These are phyloP conservation scores for Arthrobotrys megalospora DNA, from an alignment of 2,329 filamentous ascomycete genomes.

Conservation along the genomic window DNA sequence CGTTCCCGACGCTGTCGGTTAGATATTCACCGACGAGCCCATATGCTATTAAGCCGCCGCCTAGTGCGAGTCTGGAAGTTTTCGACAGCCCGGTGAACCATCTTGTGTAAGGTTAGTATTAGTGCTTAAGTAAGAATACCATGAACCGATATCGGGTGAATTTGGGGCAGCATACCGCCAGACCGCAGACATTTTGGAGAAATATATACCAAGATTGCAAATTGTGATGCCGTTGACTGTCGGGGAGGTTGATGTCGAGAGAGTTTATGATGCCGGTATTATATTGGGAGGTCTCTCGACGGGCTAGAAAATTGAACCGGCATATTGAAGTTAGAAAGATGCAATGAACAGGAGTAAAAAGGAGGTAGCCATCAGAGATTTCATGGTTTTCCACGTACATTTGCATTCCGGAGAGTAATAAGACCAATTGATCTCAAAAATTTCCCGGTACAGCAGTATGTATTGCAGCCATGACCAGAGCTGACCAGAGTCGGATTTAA, in stretches of 20 bases:
- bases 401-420: conserved; percentile 19
- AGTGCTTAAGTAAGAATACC: neutral
- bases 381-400: neutral
- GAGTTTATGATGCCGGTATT: neutral
- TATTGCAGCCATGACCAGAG: neutral
- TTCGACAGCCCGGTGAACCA: conserved; percentile 80
- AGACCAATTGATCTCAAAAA: conserved; percentile 23
- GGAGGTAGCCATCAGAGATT: neutral
- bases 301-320: neutral
- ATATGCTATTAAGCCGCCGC: conserved; percentile 82
- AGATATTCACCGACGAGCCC: conserved; percentile 80
- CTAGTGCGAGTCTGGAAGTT: conserved; percentile 79
- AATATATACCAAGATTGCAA: neutral
- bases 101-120: conserved; percentile 67
- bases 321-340: neutral
- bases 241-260: too few species aligned
- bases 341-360: conserved; percentile 8
- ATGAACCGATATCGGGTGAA: neutral
- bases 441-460: neutral
- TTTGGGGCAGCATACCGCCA: conserved; percentile 46
- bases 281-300: neutral
- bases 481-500: conserved; percentile 3
- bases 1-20: conserved; percentile 80
- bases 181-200: conserved; percentile 42
- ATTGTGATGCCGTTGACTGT: conserved; percentile 4